A percentile compares a stretch with the other conserved stretches of the same genome.
These are phyloP conservation scores for Erythrophleum ivorense DNA, from an alignment of 331 rosid species.

Conservation along the genomic window DNA sequence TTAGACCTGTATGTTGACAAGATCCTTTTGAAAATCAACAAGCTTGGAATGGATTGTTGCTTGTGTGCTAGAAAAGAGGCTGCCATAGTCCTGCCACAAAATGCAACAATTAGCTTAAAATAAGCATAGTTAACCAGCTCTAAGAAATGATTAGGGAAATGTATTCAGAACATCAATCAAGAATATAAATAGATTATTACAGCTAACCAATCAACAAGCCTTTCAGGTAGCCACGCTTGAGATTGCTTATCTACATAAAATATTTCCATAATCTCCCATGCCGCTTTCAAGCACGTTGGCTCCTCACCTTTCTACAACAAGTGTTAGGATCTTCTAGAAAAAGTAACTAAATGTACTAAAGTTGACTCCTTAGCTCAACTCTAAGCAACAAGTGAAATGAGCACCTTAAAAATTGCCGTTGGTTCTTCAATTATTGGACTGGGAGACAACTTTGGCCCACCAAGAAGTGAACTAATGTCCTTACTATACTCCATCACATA, in stretches of 20 bases:
- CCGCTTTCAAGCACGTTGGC: conserved; percentile 88
- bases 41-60: conserved; percentile 78
- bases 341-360: neutral
- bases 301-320: conserved; percentile 67
- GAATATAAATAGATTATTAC: conserved; percentile 64
- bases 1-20: conserved; percentile 73
- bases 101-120: conserved; percentile 31
- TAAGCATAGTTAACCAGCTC: conserved; percentile 29
- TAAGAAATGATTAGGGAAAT: conserved; percentile 1
- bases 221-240: conserved; percentile 89
- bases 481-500: conserved; percentile 85
- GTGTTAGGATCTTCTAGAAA: conserved; percentile 32
- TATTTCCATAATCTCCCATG: conserved; percentile 93
- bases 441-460: conserved; percentile 54
- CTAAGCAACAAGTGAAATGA: conserved; percentile 1
- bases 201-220: conserved; percentile 95
- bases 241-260: conserved; percentile 90
- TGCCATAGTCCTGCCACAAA: conserved; percentile 73
- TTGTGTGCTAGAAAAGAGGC: conserved; percentile 74
- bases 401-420: conserved; percentile 61
- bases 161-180: conserved; percentile 6
- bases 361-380: conserved; percentile 14
- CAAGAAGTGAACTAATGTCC: conserved; percentile 74
- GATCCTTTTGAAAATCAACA: conserved; percentile 67
- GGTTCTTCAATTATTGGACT: conserved; percentile 68